Conservation (phyloP, 371 early-diverging fungal genomes). For the Thermomucor indicae-seudaticae region DNA sequence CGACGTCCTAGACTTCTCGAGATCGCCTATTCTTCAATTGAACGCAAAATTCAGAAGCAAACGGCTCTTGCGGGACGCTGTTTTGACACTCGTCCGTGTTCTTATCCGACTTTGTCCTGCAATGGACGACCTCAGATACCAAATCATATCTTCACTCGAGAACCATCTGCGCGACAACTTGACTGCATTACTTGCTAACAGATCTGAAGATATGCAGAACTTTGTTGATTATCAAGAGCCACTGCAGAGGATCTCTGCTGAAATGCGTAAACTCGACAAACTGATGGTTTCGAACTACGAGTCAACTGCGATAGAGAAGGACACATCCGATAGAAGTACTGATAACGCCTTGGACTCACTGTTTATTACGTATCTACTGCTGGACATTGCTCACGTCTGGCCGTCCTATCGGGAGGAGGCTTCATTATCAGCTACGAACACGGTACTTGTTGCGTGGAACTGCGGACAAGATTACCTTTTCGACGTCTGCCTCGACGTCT, state of each 20-base stretch:
- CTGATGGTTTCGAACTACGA: neutral
- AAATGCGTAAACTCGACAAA: no score
- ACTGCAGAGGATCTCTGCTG: no score
- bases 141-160: neutral
- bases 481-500: slow-evolving; percentile 18
- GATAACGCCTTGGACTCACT: slow-evolving; percentile 5
- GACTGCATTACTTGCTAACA: no score
- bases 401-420: neutral
- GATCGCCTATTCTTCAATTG: slow-evolving; percentile 19
- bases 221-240: no score
- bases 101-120: slow-evolving; percentile 9
- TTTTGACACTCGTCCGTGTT: slow-evolving; percentile 16
- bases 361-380: slow-evolving; percentile 22
- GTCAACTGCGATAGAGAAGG: neutral
- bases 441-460: slow-evolving; percentile 12
- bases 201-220: no score
- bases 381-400: slow-evolving; percentile 21
- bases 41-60: slow-evolving; percentile 5
- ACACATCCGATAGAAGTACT: neutral
- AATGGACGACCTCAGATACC: neutral
- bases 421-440: neutral
- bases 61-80: slow-evolving; percentile 9
- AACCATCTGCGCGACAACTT: no score
- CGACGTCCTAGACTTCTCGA: slow-evolving; percentile 11
- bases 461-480: slow-evolving; percentile 17